These are phyloP conservation scores for Diphasiastrum complanatum DNA, from an alignment of 83 land plant species.

Conservation along the genomic window DNA sequence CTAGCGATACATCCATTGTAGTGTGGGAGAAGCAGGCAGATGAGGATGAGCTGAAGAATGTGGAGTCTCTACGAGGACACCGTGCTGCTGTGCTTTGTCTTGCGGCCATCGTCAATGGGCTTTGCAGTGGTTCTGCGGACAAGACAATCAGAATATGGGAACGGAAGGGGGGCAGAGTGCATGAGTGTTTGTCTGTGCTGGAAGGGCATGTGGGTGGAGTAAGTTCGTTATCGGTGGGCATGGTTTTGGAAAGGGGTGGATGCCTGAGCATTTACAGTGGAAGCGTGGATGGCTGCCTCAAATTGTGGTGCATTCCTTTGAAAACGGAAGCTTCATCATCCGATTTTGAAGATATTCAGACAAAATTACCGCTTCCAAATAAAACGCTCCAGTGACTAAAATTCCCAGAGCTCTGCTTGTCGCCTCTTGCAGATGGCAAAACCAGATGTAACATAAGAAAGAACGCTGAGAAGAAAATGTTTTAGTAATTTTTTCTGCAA, in stretches of 20 bases:
- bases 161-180: background rate
- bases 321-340: background rate
- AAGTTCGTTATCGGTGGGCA: background rate
- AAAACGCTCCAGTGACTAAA: too few relatives aligned
- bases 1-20: background rate
- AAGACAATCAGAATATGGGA: conserved; percentile 16
- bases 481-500: too few relatives aligned
- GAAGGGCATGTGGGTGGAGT: conserved; percentile 13
- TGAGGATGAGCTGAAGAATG: background rate
- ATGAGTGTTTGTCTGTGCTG: conserved; percentile 3
- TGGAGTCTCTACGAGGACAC: conserved; percentile 13
- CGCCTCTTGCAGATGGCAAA: too few relatives aligned
- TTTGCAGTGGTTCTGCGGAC: conserved; percentile 20
- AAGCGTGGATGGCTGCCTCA: conserved; percentile 4
- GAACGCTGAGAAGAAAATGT: too few relatives aligned
- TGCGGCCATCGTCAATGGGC: background rate
- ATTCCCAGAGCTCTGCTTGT: too few relatives aligned
- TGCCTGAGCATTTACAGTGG: conserved; percentile 7
- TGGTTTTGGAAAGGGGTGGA: background rate
- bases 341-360: too few relatives aligned
- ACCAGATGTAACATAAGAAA: too few relatives aligned
- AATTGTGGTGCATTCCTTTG: background rate
- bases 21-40: conserved; percentile 8
- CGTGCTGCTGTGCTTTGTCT: conserved; percentile 5
- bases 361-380: too few relatives aligned